These are phyloP conservation scores for Quercus aquifolioides DNA, from an alignment of 306 rosid genomes.

Conservation along the genomic window DNA sequence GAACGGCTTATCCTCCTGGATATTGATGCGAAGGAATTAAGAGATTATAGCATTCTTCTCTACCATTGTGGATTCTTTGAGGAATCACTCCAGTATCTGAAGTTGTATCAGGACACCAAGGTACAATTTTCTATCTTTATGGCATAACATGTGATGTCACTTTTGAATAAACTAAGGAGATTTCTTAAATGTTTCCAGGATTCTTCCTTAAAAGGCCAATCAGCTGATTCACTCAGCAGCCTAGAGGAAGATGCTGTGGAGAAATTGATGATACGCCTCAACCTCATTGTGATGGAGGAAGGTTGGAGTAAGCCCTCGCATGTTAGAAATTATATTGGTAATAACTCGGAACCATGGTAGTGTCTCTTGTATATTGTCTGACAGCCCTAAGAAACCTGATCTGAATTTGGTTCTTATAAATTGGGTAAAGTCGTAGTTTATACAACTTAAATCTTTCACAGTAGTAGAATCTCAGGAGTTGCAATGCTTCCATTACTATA, in stretches of 20 bases:
- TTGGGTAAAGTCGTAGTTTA: background rate
- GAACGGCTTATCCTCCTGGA: conserved; percentile 83
- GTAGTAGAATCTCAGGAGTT: background rate
- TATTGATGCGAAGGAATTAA: conserved; percentile 60
- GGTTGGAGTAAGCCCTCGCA: conserved; percentile 64
- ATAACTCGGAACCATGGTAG: conserved; percentile 84
- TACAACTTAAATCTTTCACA: conserved; percentile 6
- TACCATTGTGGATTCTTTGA: conserved; percentile 82
- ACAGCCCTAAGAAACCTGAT: conserved; percentile 1
- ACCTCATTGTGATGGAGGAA: conserved; percentile 66
- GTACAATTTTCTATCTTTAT: conserved; percentile 26
- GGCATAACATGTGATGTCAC: background rate
- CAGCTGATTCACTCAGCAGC: conserved; percentile 25
- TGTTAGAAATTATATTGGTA: conserved; percentile 54
- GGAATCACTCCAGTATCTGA: conserved; percentile 59
- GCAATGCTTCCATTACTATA: background rate
- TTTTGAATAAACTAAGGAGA: conserved; percentile 1
- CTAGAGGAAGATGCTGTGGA: conserved; percentile 68
- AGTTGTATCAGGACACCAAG: conserved; percentile 51
- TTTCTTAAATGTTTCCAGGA: conserved; percentile 37
- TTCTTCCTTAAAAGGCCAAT: conserved; percentile 23
- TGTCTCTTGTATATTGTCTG: conserved; percentile 2
- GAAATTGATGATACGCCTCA: conserved; percentile 64
- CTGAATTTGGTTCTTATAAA: background rate
- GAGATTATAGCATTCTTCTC: conserved; percentile 91